phyloP scores from a whole-genome alignment of 345 rosid species.

The Theobroma cacao region DNA sequence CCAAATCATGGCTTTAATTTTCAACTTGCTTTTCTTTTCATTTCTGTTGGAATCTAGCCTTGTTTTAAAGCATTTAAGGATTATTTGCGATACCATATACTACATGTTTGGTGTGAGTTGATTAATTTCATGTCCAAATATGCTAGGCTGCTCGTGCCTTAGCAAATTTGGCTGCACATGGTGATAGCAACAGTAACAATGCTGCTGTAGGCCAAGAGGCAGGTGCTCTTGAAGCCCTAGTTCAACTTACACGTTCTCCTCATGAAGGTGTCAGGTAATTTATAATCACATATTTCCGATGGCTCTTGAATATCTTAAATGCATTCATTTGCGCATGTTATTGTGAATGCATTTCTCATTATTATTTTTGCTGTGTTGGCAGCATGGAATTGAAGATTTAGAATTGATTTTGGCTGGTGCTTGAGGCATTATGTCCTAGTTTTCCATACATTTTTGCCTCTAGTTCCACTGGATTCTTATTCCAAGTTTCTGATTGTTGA shows the following conservation, averaged over 20 bases:
- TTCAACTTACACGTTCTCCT: constrained; percentile 72
- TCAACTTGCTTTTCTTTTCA: not conserved
- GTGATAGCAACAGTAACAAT: constrained; percentile 86
- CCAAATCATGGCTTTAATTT: not conserved
- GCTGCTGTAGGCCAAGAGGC: constrained; percentile 95
- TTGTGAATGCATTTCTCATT: not conserved
- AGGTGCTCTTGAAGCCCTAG: constrained; percentile 93
- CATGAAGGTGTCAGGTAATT: constrained; percentile 90
- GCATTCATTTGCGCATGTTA: not conserved
- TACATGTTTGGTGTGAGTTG: constrained; percentile 5
- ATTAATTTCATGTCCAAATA: constrained; percentile 1
- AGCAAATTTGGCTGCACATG: constrained; percentile 97
- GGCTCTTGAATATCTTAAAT: not conserved
- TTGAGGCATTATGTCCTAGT: not conserved
- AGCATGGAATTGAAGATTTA: not conserved
- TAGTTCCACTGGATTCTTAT: not conserved
- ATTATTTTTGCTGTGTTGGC: not conserved
- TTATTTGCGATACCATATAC: not conserved
- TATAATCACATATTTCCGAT: not conserved
- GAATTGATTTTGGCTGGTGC: constrained; percentile 4
- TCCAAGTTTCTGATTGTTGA: not conserved
- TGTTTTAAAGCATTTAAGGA: not conserved
- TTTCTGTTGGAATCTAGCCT: not conserved
- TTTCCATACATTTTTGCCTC: not conserved
- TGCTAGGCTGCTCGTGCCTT: constrained; percentile 89